Base-by-base conservation (phyloP, 2,329 filamentous ascomycete species). In the Ophiobolus disseminans region DNA sequence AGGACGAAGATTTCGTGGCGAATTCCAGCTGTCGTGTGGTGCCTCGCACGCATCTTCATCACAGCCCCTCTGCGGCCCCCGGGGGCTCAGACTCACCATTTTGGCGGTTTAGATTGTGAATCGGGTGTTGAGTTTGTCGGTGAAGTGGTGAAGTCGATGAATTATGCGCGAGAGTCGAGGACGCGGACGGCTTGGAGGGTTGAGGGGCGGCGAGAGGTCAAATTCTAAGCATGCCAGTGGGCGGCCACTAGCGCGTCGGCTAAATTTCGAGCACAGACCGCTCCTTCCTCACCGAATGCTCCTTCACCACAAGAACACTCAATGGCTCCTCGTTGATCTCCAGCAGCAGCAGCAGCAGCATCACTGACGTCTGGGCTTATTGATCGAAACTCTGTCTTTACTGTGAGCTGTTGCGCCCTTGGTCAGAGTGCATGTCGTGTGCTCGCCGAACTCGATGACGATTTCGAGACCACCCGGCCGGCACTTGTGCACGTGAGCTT, bases 41-140 rank as follows among this genome's bases (percentile, higher is more conserved):
- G 55, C 55, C 50, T 54, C 55, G 42, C 48, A 49, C 44, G 50
- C 43, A 57, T 41, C 40, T 48, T 45, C 40, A 30, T 19, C 22
- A 10, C 25, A 45, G 40, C 47, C 44, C 34, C 25, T 49, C 51
- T 48, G 36, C 47, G 30, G 50, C 49, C 53, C 45, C 46, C 40
- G 50, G 34, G 38, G 47, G 45, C 45, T 49, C 37, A 50, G 37
- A 69, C 71, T 71, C 65, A 74, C 71, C 71, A 74, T 74, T 58
- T 68, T 74, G 70, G 65, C 62, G 57, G 62, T 63, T 69, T 72
- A 62, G 63, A 58, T 55, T 57, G 58, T 65, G 64, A 60, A 52
- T 56, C 63, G 62, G 53, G 49, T 56, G 44, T 58, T 58, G 52
- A 63, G 40, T 59, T 62, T 61, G 48, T 60, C 62, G 62, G 50